Base-by-base conservation (phyloP, 2,329 filamentous ascomycete species). In the Fusarium sp. region DNA sequence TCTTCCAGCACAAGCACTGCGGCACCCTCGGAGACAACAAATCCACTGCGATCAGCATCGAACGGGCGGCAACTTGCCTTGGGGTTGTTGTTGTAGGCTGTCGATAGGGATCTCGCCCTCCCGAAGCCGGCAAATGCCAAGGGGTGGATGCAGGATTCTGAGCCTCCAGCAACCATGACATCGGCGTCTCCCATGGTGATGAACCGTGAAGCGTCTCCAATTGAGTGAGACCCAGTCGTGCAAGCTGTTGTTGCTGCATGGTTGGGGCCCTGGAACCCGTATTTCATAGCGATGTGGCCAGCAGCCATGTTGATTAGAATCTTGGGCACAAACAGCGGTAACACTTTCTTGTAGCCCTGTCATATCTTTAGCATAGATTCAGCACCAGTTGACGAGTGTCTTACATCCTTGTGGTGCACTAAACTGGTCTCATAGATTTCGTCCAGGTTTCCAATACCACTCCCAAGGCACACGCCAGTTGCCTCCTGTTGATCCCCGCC, bases 61-160 rank as follows among this genome's bases (percentile, higher is more conserved):
- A 99, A 99, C 0, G 95, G 95, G 9, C 95, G 84, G 28, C 93
- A 97, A 45, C 93, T 88, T 42, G 85, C 80, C 2, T 79, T 67
- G 0, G 94, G 93, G 9, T 83, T 76, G 58, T 91, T 80, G 72
- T 97, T 97, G 79, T 88, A 96, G 4, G 83, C 84, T 0, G 92
- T 96, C 7, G 92, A 89, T 32, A 99, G 80, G 48, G 93, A 97
- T 57, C 94, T 86, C 1, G 93, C 92, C 61, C 93, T 85, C 24
- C 92, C 90, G 72, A 99, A 99, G 7, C 94, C 95, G 7, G 93
- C 92, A 67, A 98, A 90, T 2, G 94, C 91, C 39, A 99, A 83
- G 9, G 95, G 95, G 73, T 99, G 94, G 53, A 99, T 94, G 75
- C 95, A 99, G 0, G 94, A 93, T 77, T 99, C 95, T 8, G 94